A percentile compares a stretch with the other conserved stretches of the same genome.
Evolutionary conservation across 2,329 filamentous ascomycete species (phyloP).

Genomic region (Colletotrichum sp.): DNA sequence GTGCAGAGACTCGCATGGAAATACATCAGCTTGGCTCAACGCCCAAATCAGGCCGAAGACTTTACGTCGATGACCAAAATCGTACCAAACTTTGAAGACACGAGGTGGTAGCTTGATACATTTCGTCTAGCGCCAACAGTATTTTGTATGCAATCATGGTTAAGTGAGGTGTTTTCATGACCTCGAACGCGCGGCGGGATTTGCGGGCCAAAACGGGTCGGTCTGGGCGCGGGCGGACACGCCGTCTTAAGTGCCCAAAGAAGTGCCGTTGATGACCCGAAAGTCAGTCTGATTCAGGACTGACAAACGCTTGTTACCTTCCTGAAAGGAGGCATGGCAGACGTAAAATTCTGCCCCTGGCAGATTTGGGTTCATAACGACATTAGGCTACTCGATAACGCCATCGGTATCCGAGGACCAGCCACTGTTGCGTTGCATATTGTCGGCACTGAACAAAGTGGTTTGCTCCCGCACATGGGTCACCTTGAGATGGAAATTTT

Average conservation of each 20-base stretch:
- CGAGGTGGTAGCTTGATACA: accelerated
- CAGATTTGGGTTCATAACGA: conserved; percentile 13
- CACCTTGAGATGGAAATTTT: background rate
- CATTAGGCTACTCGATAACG: conserved; percentile 8
- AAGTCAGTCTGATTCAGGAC: background rate
- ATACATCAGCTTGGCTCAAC: background rate
- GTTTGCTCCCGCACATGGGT: accelerated
- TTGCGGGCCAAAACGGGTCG: background rate
- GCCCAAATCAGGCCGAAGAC: background rate
- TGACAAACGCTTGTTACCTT: background rate
- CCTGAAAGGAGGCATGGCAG: background rate
- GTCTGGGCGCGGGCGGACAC: background rate
- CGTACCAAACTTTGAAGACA: background rate
- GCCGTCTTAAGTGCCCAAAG: background rate
- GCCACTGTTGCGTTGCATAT: background rate
- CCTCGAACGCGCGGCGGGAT: background rate
- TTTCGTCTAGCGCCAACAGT: background rate
- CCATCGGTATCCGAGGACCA: background rate
- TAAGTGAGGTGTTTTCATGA: background rate
- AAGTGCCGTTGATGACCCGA: background rate
- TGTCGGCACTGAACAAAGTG: background rate
- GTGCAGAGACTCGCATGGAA: background rate
- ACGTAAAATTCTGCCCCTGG: background rate
- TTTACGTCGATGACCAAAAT: background rate
- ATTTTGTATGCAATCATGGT: background rate